Evolutionary conservation across 495 filamentous ascomycete species (phyloP).

Genomic region (Bathelium albidoporum): DNA sequence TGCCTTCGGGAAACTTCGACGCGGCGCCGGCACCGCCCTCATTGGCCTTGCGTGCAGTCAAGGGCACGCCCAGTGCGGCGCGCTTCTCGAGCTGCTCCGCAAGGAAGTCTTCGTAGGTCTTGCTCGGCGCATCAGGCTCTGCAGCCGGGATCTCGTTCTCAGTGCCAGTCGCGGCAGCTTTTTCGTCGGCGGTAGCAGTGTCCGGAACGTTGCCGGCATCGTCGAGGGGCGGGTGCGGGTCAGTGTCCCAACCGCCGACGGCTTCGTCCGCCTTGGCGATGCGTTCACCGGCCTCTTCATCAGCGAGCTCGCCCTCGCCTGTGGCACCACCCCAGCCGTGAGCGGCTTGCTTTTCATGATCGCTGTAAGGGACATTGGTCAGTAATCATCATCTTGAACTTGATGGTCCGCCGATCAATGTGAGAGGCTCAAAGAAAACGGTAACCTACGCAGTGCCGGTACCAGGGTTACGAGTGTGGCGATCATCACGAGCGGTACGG

Average conservation of each 20-base stretch:
- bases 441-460: slow-evolving; percentile 53
- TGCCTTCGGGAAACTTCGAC: slow-evolving; percentile 88
- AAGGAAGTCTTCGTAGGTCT: slow-evolving; percentile 79
- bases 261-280: slow-evolving; percentile 76
- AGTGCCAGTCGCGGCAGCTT: slow-evolving; percentile 27
- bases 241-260: slow-evolving; percentile 33
- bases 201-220: slow-evolving; percentile 26
- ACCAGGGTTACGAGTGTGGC: slow-evolving; percentile 54
- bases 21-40: slow-evolving; percentile 72
- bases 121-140: slow-evolving; percentile 78
- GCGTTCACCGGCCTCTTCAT: slow-evolving; percentile 77
- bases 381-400: no score
- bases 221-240: slow-evolving; percentile 31
- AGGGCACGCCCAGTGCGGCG: slow-evolving; percentile 52
- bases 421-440: no score
- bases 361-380: slow-evolving; percentile 38
- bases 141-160: slow-evolving; percentile 23
- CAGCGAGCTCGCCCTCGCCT: slow-evolving; percentile 70
- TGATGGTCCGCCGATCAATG: no score
- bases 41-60: slow-evolving; percentile 75
- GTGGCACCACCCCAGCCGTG: slow-evolving; percentile 85
- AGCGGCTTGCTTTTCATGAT: slow-evolving; percentile 84
- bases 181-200: slow-evolving; percentile 34
- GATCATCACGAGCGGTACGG: slow-evolving; percentile 47
- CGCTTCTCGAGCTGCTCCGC: slow-evolving; percentile 79